Conservation (phyloP, 768 basidiomycete genomes). For the Rhodotorula toruloides region DNA sequence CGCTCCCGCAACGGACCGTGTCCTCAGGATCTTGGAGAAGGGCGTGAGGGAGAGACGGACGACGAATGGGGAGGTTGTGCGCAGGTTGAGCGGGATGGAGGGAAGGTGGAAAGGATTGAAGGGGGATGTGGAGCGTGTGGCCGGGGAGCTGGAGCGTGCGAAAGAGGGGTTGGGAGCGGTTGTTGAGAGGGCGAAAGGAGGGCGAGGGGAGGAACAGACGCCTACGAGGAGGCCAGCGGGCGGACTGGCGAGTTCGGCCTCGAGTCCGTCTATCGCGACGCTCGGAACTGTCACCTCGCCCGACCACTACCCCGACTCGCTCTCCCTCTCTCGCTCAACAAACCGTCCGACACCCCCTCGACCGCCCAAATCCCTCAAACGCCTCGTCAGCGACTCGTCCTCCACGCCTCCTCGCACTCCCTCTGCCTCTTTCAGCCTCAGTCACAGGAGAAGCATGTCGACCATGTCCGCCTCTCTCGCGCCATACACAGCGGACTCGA, state of each 20-base stretch:
- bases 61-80: constrained; percentile 90
- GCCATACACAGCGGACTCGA: background rate
- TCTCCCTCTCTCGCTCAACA: background rate
- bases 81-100: constrained; percentile 81
- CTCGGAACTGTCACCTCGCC: background rate
- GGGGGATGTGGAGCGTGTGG: constrained; percentile 73
- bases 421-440: background rate
- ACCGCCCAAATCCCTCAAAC: constrained; percentile 23
- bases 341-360: constrained; percentile 10
- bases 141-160: constrained; percentile 60
- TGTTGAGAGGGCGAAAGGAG: too few species aligned
- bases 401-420: background rate
- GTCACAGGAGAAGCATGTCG: constrained; percentile 7
- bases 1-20: constrained; percentile 86
- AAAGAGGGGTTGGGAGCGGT: background rate
- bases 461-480: background rate
- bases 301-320: background rate
- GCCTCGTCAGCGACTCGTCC: constrained; percentile 9
- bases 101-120: constrained; percentile 75
- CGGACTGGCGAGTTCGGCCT: background rate
- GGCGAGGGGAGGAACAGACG: too few species aligned
- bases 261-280: background rate
- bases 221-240: background rate
- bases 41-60: constrained; percentile 88
- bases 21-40: constrained; percentile 87